Base-by-base conservation (phyloP, 768 basidiomycete species). In the Rubroboletus satanas region DNA sequence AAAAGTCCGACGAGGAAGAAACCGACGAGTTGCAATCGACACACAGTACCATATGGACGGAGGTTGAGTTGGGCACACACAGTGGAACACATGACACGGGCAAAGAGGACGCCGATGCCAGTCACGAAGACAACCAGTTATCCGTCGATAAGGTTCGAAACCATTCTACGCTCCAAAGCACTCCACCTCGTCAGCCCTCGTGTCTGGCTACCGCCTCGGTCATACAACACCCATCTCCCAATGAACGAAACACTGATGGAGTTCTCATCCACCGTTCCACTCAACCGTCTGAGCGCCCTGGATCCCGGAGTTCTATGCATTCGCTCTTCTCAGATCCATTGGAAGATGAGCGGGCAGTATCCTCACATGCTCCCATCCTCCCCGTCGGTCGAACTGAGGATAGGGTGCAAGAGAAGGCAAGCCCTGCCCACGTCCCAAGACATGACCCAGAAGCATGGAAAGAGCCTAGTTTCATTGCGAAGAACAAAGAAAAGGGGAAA, bases 361-460 rank as follows among this genome's bases (percentile, higher is more conserved):
- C 33, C 32, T 45, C 63, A 5, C 49, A 32, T 15, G 23, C 5
- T 5, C 18, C 37, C 11, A 6, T 11, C 3, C 32, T 9, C 35
- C 28, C 52, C 4, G 37, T 35, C 5, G 5, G 8, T 21, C 48
- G 14, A 53, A 38, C 28, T 18, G 41, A 48, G 28, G 32, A 35
- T 17, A 17, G 35, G 11, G 9, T 15, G 26, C 44, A 48, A 32
- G 54, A 43, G 53, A 21, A 37, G 18, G 21, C 26, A 32, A 48
- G n/a, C n/a, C 31, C 37, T 39, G 5, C 7, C 4, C 41, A 43
- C 11, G 31, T 39, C 32, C 51, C 58, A 26, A 45, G 36, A 38
- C 72, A 72, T 36, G 63, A 73, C 45, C 31, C 66, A 5, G 59
- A 55, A 21, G 56, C 70, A 46, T 72, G 71, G 71, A 67, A 65